Conservation (phyloP, 208 protist species). For the Crithidia sp. region DNA sequence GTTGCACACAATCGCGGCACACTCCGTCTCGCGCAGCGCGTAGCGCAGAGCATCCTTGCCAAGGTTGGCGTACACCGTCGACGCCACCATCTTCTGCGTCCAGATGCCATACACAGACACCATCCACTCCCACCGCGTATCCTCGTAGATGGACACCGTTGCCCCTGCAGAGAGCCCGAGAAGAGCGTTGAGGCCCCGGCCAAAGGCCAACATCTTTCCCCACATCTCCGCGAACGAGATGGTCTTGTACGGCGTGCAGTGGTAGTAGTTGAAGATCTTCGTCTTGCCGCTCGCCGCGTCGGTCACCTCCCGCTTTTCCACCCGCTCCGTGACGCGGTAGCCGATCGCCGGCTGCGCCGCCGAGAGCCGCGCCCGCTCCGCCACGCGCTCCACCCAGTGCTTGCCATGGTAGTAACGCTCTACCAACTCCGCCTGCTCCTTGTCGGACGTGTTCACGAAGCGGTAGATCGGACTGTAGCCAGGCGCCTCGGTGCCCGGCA, state of each 20-base stretch:
- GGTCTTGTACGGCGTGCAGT: constrained; percentile 41
- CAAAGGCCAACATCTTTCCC: constrained; percentile 53
- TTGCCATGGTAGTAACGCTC: constrained; percentile 45
- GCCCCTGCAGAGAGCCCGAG: constrained; percentile 40
- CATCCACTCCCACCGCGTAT: constrained; percentile 84
- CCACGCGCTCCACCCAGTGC: constrained; percentile 42
- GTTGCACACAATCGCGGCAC: constrained; percentile 69
- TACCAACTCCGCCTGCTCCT: constrained; percentile 36
- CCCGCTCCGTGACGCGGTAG: constrained; percentile 54
- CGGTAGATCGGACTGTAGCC: constrained; percentile 55
- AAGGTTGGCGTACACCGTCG: constrained; percentile 83
- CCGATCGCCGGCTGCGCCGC: constrained; percentile 46
- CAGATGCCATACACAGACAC: constrained; percentile 72
- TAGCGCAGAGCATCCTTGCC: constrained; percentile 68
- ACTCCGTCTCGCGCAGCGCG: constrained; percentile 54
- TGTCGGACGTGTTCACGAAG: constrained; percentile 34
- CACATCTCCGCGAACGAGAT: constrained; percentile 59
- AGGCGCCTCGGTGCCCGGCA: constrained; percentile 39
- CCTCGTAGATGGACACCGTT: constrained; percentile 69
- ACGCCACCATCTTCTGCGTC: constrained; percentile 66
- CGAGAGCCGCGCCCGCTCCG: constrained; percentile 23
- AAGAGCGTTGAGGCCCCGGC: constrained; percentile 47
- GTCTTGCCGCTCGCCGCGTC: constrained; percentile 36
- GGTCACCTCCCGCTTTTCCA: constrained; percentile 50
- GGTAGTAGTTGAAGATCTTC: constrained; percentile 47